Evolutionary conservation across 768 basidiomycete genomes (phyloP).

Genomic region (Boletus vermiculosoides): DNA sequence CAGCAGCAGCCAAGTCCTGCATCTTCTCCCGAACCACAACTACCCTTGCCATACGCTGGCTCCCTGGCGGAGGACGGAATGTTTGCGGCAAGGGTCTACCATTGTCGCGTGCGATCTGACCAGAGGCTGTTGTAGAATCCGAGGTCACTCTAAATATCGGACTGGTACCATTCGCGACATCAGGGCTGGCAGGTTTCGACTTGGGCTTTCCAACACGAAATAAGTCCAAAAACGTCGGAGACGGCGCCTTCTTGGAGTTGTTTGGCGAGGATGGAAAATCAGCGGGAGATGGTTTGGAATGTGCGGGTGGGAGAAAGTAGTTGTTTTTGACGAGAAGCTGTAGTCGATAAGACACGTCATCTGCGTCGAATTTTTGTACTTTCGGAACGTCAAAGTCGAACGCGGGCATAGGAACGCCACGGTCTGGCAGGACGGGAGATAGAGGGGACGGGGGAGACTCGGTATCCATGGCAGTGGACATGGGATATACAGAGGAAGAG

Average conservation of each 20-base stretch:
- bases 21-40: slow-evolving; percentile 84
- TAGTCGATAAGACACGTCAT: slow-evolving; percentile 84
- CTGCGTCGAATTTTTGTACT: slow-evolving; percentile 55
- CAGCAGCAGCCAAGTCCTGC: slow-evolving; percentile 65
- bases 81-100: slow-evolving; percentile 39
- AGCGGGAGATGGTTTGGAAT: slow-evolving; percentile 72
- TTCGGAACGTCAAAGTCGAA: slow-evolving; percentile 50
- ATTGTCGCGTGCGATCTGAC: slow-evolving; percentile 38
- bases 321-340: slow-evolving; percentile 83
- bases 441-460: slow-evolving; percentile 65
- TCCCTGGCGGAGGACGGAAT: slow-evolving; percentile 31
- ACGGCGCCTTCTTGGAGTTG: slow-evolving; percentile 43
- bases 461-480: slow-evolving; percentile 64
- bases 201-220: slow-evolving; percentile 68
- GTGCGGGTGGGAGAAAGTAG: slow-evolving; percentile 87
- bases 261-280: slow-evolving; percentile 48
- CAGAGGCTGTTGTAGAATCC: slow-evolving; percentile 55
- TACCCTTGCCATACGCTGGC: slow-evolving; percentile 55
- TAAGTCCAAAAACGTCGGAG: slow-evolving; percentile 61
- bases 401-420: slow-evolving; percentile 45
- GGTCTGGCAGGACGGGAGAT: slow-evolving; percentile 46
- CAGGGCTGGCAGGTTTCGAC: slow-evolving; percentile 60
- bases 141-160: slow-evolving; percentile 65
- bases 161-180: slow-evolving; percentile 34
- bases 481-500: slow-evolving; percentile 79